phyloP scores from a whole-genome alignment of 2,329 filamentous ascomycete genomes.

The Blastomyces emzantsi region DNA sequence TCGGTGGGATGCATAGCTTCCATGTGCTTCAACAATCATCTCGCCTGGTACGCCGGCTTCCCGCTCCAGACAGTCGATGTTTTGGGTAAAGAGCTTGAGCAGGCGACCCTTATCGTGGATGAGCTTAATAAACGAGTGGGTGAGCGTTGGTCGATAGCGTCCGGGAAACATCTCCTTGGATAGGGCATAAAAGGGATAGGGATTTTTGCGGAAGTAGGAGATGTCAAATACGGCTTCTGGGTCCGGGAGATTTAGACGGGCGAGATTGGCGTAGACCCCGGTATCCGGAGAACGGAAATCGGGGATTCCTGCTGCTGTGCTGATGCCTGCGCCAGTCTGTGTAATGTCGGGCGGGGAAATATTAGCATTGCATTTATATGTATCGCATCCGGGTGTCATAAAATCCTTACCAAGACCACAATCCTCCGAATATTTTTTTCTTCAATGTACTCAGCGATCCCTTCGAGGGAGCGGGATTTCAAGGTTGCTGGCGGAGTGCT shows the following conservation, averaged over 20 bases:
- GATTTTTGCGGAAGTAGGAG: conserved; percentile 72
- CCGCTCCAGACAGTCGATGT: conserved; percentile 92
- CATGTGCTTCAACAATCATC: conserved; percentile 85
- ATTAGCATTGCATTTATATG: neutral
- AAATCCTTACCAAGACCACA: conserved; percentile 61
- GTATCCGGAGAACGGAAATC: conserved; percentile 93
- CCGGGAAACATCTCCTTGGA: conserved; percentile 90
- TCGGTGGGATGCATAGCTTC: conserved; percentile 82
- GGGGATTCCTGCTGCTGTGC: conserved; percentile 57
- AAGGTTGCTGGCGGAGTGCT: conserved; percentile 57
- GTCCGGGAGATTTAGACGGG: conserved; percentile 72
- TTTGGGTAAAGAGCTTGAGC: conserved; percentile 87
- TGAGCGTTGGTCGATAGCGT: conserved; percentile 76
- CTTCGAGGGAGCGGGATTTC: conserved; percentile 57
- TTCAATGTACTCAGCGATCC: conserved; percentile 71
- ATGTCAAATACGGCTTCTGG: conserved; percentile 95
- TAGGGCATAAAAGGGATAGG: conserved; percentile 82
- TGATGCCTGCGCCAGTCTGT: conserved; percentile 74
- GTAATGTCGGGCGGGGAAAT: neutral
- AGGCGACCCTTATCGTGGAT: conserved; percentile 66
- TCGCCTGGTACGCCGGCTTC: conserved; percentile 72
- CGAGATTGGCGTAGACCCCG: conserved; percentile 87
- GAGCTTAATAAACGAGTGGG: conserved; percentile 79
- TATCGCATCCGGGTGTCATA: neutral
- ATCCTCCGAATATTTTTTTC: conserved; percentile 59